Evolutionary conservation across 176 grass and related monocot genomes (phyloP).

Genomic region (Paspalum vaginatum): DNA sequence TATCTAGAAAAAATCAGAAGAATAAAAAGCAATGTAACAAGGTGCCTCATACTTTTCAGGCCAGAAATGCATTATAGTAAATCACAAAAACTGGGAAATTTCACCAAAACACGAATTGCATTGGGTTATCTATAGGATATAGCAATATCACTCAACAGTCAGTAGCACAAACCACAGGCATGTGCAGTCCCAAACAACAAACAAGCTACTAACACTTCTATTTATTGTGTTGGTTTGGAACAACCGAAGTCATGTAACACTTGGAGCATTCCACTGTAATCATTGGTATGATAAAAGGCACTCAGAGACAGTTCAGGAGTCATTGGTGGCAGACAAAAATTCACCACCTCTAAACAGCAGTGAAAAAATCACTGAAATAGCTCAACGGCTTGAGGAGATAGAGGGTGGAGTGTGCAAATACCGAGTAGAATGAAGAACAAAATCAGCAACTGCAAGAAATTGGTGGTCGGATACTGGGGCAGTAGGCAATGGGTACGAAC

Average conservation of each 20-base stretch:
- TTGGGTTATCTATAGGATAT: neutral
- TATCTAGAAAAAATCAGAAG: neutral
- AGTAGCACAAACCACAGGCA: constrained; percentile 10
- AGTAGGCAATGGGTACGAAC: neutral
- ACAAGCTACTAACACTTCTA: neutral
- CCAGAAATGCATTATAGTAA: neutral
- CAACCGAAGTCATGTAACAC: neutral
- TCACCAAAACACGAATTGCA: neutral
- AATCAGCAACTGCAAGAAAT: constrained; percentile 15
- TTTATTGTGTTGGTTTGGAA: neutral
- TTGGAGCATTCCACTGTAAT: neutral
- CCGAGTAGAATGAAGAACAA: constrained; percentile 13
- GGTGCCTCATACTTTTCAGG: too few relatives aligned
- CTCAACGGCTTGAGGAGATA: neutral
- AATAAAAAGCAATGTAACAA: neutral
- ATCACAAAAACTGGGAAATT: neutral
- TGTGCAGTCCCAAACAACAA: neutral
- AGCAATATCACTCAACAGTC: neutral
- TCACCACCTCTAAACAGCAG: neutral
- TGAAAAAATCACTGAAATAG: constrained; percentile 20
- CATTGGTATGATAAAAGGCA: neutral
- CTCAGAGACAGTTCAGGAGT: neutral
- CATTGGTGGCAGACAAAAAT: neutral
- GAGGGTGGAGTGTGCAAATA: neutral
- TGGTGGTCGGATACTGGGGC: neutral